Conservation (phyloP, 495 filamentous ascomycete genomes). For the Penicillium cosmopolitanum region DNA sequence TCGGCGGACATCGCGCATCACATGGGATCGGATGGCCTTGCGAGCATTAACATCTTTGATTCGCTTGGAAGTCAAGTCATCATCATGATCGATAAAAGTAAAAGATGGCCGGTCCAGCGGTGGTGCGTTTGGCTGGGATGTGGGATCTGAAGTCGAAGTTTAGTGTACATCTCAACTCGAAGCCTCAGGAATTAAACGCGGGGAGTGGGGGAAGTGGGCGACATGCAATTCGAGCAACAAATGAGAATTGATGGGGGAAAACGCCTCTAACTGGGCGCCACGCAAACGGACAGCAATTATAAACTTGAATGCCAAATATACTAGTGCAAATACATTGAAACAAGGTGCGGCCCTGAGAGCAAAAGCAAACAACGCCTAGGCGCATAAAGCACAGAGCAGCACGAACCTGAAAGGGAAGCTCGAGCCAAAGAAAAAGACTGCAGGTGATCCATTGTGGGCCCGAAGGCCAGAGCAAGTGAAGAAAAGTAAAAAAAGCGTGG, state of each 20-base stretch:
- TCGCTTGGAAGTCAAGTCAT: constrained; percentile 42
- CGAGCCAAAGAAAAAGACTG: constrained; percentile 29
- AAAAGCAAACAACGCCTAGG: not conserved
- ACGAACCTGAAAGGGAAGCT: constrained; percentile 36
- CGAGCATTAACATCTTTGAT: constrained; percentile 44
- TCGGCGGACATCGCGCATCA: constrained; percentile 45
- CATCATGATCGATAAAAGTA: constrained; percentile 44
- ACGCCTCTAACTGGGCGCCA: not conserved
- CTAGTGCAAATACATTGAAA: not conserved
- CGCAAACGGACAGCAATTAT: not conserved
- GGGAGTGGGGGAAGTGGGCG: not conserved
- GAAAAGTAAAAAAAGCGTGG: constrained; percentile 23
- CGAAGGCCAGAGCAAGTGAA: constrained; percentile 22
- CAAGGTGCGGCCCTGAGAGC: no score
- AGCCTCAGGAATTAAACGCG: not conserved
- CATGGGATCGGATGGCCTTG: constrained; percentile 43
- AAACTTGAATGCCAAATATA: not conserved
- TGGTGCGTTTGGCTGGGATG: constrained; percentile 10
- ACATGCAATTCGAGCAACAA: not conserved
- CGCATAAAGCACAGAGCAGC: constrained; percentile 4
- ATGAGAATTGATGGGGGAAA: not conserved
- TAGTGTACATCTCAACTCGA: constrained; percentile 12
- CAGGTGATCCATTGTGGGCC: constrained; percentile 36
- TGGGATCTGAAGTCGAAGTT: constrained; percentile 2
- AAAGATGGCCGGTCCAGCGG: constrained; percentile 37